Evolutionary conservation across 179 eudicot species (phyloP).

Genomic region (Amaranthus tricolor): DNA sequence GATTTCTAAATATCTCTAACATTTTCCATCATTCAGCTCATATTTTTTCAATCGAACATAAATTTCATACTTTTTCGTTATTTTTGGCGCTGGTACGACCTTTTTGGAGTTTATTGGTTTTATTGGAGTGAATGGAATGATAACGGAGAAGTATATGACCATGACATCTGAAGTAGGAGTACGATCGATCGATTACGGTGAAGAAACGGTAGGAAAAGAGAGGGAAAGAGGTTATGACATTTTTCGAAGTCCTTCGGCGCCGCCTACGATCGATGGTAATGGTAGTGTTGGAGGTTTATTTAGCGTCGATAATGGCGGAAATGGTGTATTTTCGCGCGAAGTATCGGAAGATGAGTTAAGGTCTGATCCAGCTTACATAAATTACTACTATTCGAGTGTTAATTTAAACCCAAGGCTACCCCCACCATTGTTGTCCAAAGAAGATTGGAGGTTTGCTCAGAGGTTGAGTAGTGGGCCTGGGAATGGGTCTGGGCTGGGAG

Average conservation of each 20-base stretch:
- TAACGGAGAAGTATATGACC: conserved; percentile 33
- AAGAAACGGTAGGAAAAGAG: conserved; percentile 33
- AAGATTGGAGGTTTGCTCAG: conserved; percentile 90
- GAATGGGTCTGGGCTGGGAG: conserved; percentile 50
- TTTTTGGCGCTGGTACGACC: background rate
- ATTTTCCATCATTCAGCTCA: background rate
- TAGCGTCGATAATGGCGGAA: conserved; percentile 34
- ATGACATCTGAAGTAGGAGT: conserved; percentile 34
- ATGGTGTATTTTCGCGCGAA: conserved; percentile 30
- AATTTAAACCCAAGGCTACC: conserved; percentile 97
- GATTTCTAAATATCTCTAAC: conserved; percentile 23
- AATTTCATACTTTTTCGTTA: background rate
- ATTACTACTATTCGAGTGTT: conserved; percentile 80
- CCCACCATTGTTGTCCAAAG: conserved; percentile 88
- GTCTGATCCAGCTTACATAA: conserved; percentile 83
- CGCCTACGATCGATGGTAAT: conserved; percentile 86
- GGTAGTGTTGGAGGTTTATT: conserved; percentile 45
- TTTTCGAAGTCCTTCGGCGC: conserved; percentile 87
- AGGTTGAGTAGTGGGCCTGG: conserved; percentile 45
- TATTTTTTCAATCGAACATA: too few species aligned
- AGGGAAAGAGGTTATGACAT: conserved; percentile 45
- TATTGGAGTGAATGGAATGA: conserved; percentile 31
- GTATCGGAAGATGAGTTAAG: conserved; percentile 77
- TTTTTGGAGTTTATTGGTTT: background rate
- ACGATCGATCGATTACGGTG: conserved; percentile 44